phyloP scores from a whole-genome alignment of 441 rosid genomes.

The Eruca vesicaria region DNA sequence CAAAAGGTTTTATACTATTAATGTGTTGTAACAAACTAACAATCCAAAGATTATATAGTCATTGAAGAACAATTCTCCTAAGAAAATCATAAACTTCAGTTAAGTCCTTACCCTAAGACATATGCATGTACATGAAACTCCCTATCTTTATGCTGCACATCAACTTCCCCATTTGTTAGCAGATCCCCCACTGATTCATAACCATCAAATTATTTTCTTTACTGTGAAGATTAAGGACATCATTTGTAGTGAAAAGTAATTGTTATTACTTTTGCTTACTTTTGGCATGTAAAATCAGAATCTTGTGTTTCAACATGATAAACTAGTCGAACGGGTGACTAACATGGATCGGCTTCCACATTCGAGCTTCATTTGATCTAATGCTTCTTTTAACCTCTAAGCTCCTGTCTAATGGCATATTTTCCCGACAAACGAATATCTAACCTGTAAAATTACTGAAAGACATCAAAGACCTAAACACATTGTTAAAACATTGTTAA shows the following conservation, averaged over 20 bases:
- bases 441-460: too few species aligned
- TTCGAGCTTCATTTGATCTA: too few species aligned
- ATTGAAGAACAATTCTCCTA: not conserved
- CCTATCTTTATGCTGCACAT: constrained; percentile 65
- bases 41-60: not conserved
- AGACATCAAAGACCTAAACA: too few species aligned
- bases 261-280: not conserved
- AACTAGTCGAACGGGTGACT: not conserved
- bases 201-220: constrained; percentile 87
- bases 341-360: too few species aligned
- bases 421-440: too few species aligned
- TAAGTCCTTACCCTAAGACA: not conserved
- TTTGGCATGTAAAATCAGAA: not conserved
- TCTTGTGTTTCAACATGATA: not conserved
- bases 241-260: not conserved
- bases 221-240: constrained; percentile 39
- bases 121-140: not conserved
- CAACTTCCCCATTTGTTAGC: constrained; percentile 77
- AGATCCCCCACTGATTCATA: constrained; percentile 73
- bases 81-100: constrained; percentile 7
- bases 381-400: too few species aligned
- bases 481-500: too few species aligned
- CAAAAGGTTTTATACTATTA: not conserved
- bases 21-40: too few species aligned
- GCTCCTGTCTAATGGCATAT: too few species aligned